These are phyloP conservation scores for Aspergillus egyptiacus DNA, from an alignment of 495 filamentous ascomycete species.

Conservation along the genomic window DNA sequence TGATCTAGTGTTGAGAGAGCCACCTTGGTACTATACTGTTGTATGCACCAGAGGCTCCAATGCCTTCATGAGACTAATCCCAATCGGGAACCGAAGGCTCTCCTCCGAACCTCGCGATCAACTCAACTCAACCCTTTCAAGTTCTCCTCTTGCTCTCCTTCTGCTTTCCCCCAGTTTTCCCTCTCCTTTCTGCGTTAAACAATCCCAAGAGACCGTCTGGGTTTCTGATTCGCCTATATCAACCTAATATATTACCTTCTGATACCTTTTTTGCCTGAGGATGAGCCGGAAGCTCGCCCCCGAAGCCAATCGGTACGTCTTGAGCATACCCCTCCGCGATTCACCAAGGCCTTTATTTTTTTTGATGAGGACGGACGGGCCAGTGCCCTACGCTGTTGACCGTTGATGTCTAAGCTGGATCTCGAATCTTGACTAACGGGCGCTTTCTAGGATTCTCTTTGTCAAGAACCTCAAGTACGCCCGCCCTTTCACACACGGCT, in stretches of 20 bases:
- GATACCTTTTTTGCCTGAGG: constrained; percentile 28
- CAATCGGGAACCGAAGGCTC: constrained; percentile 22
- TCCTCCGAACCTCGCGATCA: constrained; percentile 22
- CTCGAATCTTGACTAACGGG: constrained; percentile 8
- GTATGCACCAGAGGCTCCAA: background rate
- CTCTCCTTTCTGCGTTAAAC: constrained; percentile 12
- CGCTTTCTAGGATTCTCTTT: constrained; percentile 75
- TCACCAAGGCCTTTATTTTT: constrained; percentile 12
- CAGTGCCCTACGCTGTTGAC: constrained; percentile 20
- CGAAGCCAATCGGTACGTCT: constrained; percentile 85
- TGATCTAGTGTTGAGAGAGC: too few species aligned
- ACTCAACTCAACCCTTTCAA: constrained; percentile 18
- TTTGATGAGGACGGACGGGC: constrained; percentile 6
- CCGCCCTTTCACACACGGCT: constrained; percentile 16
- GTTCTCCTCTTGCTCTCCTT: constrained; percentile 13
- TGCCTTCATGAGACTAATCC: constrained; percentile 24
- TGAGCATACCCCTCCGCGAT: constrained; percentile 29
- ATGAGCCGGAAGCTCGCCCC: constrained; percentile 77
- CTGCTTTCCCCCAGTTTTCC: constrained; percentile 7
- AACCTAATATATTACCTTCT: constrained; percentile 5
- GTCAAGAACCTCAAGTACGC: constrained; percentile 92
- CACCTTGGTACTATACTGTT: too few species aligned
- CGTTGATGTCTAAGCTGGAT: background rate
- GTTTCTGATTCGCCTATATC: constrained; percentile 14
- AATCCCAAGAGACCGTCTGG: constrained; percentile 15